A percentile compares a stretch with the other conserved stretches of the same genome.
phyloP scores from a whole-genome alignment of 2,329 filamentous ascomycete species.

The Talaromyces sp. region DNA sequence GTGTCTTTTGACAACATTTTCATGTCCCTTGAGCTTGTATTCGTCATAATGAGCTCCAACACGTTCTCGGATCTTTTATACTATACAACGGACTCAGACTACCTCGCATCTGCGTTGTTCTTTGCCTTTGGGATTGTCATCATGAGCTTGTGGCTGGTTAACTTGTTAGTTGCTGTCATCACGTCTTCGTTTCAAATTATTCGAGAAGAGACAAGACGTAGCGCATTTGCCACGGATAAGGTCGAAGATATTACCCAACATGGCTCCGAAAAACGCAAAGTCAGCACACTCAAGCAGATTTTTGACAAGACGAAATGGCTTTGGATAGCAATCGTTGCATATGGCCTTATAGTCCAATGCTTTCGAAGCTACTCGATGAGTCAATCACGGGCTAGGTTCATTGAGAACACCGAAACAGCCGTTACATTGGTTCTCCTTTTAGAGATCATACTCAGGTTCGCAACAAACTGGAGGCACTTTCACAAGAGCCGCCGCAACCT shows the following conservation, averaged over 20 bases:
- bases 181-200: slow-evolving; percentile 98
- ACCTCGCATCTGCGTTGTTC: slow-evolving; percentile 75
- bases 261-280: slow-evolving; percentile 22
- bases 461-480: slow-evolving; percentile 74
- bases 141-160: slow-evolving; percentile 93
- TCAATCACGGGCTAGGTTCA: slow-evolving; percentile 53
- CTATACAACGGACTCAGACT: slow-evolving; percentile 85
- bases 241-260: slow-evolving; percentile 44
- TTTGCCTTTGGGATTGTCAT: slow-evolving; percentile 72
- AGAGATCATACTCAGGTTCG: slow-evolving; percentile 76
- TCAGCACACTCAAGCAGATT: slow-evolving; percentile 56
- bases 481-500: slow-evolving; percentile 68
- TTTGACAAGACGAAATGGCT: slow-evolving; percentile 69
- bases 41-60: slow-evolving; percentile 97
- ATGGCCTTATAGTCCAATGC: slow-evolving; percentile 72
- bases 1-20: slow-evolving; percentile 93
- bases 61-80: slow-evolving; percentile 96
- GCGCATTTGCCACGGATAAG: slow-evolving; percentile 79
- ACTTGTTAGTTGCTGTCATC: slow-evolving; percentile 90
- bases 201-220: slow-evolving; percentile 87
- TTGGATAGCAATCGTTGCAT: slow-evolving; percentile 76
- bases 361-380: slow-evolving; percentile 73
- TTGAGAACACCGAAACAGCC: slow-evolving; percentile 65
- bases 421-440: slow-evolving; percentile 72
- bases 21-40: slow-evolving; percentile 87